Conservation (phyloP, 2,329 filamentous ascomycete species). For the Helminthosporium solani region DNA sequence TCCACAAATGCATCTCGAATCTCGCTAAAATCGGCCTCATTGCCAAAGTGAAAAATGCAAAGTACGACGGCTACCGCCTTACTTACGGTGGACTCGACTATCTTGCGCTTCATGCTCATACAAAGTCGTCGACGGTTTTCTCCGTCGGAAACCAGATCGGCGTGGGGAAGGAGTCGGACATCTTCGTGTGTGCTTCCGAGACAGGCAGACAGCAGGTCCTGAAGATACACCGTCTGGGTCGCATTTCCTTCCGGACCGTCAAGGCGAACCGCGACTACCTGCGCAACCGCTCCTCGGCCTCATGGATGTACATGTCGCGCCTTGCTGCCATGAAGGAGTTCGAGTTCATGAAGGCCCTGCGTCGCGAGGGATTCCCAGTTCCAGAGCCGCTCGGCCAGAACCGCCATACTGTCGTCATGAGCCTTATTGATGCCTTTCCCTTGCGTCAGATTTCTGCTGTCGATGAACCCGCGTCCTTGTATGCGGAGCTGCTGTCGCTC, state of each 20-base stretch:
- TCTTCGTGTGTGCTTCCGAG: conserved; percentile 85
- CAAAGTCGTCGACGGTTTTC: conserved; percentile 77
- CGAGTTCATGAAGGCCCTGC: conserved; percentile 87
- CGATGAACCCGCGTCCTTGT: conserved; percentile 79
- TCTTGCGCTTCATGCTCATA: conserved; percentile 88
- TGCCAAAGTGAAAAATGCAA: conserved; percentile 88
- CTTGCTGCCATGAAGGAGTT: conserved; percentile 92
- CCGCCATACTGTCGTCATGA: conserved; percentile 95
- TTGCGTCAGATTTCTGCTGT: conserved; percentile 84
- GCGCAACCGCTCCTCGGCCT: conserved; percentile 73
- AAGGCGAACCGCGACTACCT: conserved; percentile 96
- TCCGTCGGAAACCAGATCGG: conserved; percentile 93
- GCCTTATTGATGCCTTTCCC: conserved; percentile 86
- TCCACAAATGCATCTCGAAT: conserved; percentile 82
- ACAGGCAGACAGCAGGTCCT: conserved; percentile 76
- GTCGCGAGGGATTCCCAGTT: conserved; percentile 82
- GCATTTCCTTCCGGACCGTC: conserved; percentile 95
- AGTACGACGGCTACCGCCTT: conserved; percentile 95
- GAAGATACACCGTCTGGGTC: conserved; percentile 93
- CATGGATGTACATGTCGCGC: conserved; percentile 97
- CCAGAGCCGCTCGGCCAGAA: conserved; percentile 86
- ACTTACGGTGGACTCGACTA: conserved; percentile 98
- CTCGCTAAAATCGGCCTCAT: conserved; percentile 92
- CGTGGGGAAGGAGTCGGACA: conserved; percentile 96
- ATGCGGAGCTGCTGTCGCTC: conserved; percentile 85